Percentiles rank a stretch among this genome's conserved stretches.
These are phyloP conservation scores for Rhizoclosmatium hyalinum DNA, from an alignment of 371 early-diverging fungal genomes.

Conservation along the genomic window DNA sequence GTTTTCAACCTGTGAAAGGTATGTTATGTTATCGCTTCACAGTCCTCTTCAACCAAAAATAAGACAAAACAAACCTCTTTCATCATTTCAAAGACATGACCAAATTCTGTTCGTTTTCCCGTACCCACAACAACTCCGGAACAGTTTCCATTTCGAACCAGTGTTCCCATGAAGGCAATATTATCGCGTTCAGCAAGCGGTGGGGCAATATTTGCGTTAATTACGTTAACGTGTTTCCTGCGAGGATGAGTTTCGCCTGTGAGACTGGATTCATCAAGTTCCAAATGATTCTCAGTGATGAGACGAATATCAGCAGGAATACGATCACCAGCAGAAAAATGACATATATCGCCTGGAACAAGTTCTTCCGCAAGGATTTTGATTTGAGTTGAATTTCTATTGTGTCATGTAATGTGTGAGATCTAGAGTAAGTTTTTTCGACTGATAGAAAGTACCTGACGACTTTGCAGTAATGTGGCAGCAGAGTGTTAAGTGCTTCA, in stretches of 20 bases:
- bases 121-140: conserved; percentile 86
- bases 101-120: conserved; percentile 86
- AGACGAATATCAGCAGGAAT: conserved; percentile 88
- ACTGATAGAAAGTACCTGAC: conserved; percentile 59
- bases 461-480: conserved; percentile 84
- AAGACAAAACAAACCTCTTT: conserved; percentile 63
- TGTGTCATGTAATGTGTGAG: not conserved
- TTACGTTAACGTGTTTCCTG: conserved; percentile 68
- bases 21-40: conserved; percentile 3
- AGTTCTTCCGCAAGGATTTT: conserved; percentile 71
- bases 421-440: not conserved
- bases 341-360: conserved; percentile 86
- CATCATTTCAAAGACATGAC: conserved; percentile 83
- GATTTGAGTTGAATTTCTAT: conserved; percentile 7
- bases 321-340: conserved; percentile 84
- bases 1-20: conserved; percentile 67
- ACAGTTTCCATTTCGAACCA: conserved; percentile 81
- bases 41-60: not conserved
- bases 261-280: conserved; percentile 86
- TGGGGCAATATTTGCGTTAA: conserved; percentile 48
- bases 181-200: conserved; percentile 79
- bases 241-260: conserved; percentile 89
- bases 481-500: conserved; percentile 85
- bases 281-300: conserved; percentile 71
- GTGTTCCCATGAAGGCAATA: conserved; percentile 88